Evolutionary conservation across 495 filamentous ascomycete species (phyloP).

Genomic region (Sporormia fimetaria): DNA sequence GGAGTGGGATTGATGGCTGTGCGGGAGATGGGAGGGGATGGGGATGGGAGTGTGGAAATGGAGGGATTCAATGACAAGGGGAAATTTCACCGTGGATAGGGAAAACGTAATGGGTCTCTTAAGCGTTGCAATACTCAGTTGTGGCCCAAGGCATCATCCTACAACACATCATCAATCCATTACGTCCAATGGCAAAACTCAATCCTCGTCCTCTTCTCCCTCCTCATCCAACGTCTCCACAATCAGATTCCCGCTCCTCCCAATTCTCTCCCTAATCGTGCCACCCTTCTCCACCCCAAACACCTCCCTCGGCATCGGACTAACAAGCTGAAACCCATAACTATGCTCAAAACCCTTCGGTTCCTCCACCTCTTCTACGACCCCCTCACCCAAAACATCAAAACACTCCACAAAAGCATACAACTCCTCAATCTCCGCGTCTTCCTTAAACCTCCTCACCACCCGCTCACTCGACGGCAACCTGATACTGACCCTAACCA

Average conservation of each 20-base stretch:
- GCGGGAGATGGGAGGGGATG: no score
- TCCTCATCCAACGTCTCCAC: slow-evolving; percentile 61
- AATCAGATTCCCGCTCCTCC: slow-evolving; percentile 75
- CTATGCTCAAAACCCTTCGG: slow-evolving; percentile 63
- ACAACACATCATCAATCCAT: no score
- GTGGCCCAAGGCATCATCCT: no score
- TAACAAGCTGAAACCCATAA: slow-evolving; percentile 71
- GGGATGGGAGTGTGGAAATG: no score
- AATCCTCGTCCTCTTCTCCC: slow-evolving; percentile 34
- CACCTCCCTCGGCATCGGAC: slow-evolving; percentile 68
- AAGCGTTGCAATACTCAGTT: no score
- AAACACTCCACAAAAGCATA: slow-evolving; percentile 97
- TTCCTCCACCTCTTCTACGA: slow-evolving; percentile 32
- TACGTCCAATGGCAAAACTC: no score
- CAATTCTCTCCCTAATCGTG: slow-evolving; percentile 59
- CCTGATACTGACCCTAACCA: slow-evolving; percentile 71
- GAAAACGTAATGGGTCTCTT: no score
- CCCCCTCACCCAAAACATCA: slow-evolving; percentile 43
- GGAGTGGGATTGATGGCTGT: no score
- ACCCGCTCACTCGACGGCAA: slow-evolving; percentile 62
- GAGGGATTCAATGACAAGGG: no score
- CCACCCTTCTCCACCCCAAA: slow-evolving; percentile 54
- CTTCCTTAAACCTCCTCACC: slow-evolving; percentile 56
- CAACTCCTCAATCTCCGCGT: slow-evolving; percentile 67
- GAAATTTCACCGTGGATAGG: no score